Base-by-base conservation (phyloP, 441 rosid genomes). In the Gossypium gossypioides region DNA sequence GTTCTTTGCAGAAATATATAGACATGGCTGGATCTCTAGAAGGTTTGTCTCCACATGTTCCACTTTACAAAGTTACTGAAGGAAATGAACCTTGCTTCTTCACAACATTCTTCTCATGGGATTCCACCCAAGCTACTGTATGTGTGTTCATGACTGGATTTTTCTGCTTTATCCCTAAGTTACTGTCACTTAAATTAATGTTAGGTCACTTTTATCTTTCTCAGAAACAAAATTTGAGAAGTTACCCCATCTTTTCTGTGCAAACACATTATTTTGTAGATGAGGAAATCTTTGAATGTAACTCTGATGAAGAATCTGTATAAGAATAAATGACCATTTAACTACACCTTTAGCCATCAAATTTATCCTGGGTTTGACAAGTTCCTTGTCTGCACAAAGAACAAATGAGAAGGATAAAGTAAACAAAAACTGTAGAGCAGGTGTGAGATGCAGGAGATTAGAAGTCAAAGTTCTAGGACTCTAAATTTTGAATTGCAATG, bases 31-130 rank as follows among this genome's bases (percentile, higher is more conserved):
- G 80, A 44, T 86, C 91, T 72, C 85, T 91, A 37, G 99, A 96
- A 69, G 93, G 93, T 72, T 84, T 91, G 79, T 77, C 93, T 76
- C 88, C 87, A 67, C 82, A 81, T 78, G 92, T 96, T 71, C 99
- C 98, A 42, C 78, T 96, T 2, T 96, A 89, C 81, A 96, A 84
- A 88, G 81, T 96, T 63, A 84, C 89, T 4, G 99, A 93, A 85
- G 98, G 99, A 84, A 91, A 91, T 72, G 99, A 95, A 71, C 98
- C 98, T 24, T 86, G 91, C 79, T 92, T 92, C 87, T 96, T 92
- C 85, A 87, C 97, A 27, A 83, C 86, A 74, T 92, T 86, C 87
- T 96, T 96, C 81, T 81, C 85, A 15, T 96, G 98, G 99, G 99
- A 96, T 83, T 79, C 69, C 65, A 48, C 87, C 77, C 93, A 88